A percentile compares a stretch with the other conserved stretches of the same genome.
Conservation (phyloP, 164 flowering plant genomes). For the Nelumbo lutea region DNA sequence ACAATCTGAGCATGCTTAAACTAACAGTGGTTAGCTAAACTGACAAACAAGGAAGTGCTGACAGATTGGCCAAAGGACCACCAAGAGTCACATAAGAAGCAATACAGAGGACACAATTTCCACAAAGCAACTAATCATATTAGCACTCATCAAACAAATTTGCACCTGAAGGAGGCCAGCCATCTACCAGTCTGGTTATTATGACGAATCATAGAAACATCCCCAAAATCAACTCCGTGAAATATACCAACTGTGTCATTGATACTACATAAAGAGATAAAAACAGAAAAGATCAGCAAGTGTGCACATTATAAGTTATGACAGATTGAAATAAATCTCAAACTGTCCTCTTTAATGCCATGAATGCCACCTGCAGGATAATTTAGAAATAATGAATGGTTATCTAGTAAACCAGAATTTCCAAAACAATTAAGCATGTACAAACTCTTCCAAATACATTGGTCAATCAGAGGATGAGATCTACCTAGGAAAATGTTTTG, state of each 20-base stretch:
- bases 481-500: no score
- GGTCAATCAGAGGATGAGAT: no score
- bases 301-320: not conserved
- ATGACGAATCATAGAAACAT: constrained; percentile 45
- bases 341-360: not conserved
- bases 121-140: not conserved
- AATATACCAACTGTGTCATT: constrained; percentile 52
- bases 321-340: not conserved
- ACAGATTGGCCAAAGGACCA: not conserved
- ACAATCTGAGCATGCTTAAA: no score
- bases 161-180: constrained; percentile 79
- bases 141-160: not conserved
- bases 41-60: no score
- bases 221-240: constrained; percentile 53
- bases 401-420: no score
- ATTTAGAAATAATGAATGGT: no score
- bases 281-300: constrained; percentile 8
- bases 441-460: no score
- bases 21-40: no score
- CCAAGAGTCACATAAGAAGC: not conserved
- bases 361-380: no score
- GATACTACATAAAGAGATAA: constrained; percentile 36
- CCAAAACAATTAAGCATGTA: no score
- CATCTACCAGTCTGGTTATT: constrained; percentile 63
- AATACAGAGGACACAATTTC: not conserved